phyloP scores from a whole-genome alignment of 768 basidiomycete species.

The Lanmaoa rubissima region DNA sequence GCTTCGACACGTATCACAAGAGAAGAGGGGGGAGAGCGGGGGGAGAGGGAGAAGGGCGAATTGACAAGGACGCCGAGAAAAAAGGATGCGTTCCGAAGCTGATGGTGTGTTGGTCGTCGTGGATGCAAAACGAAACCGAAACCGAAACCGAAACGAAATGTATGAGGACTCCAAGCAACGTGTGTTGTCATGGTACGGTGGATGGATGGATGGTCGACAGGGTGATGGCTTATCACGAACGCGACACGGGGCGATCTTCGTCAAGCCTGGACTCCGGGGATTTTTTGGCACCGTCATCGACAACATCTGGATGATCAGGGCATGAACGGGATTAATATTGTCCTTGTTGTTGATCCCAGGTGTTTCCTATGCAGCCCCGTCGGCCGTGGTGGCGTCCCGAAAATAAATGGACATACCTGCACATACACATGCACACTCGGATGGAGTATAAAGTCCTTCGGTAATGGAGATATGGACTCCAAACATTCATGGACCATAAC shows the following conservation, averaged over 20 bases:
- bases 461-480: not conserved
- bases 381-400: not conserved
- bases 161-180: not conserved
- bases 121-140: no score
- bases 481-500: not conserved
- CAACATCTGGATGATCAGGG: not conserved
- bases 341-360: not conserved
- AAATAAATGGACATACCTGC: not conserved
- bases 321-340: not conserved
- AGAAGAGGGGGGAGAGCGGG: not conserved
- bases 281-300: not conserved
- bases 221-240: not conserved
- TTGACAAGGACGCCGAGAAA: not conserved
- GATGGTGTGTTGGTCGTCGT: not conserved
- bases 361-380: no score
- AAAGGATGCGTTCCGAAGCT: not conserved
- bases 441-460: not conserved
- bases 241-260: not conserved
- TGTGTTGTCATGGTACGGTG: not conserved
- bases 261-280: not conserved
- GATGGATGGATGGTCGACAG: not conserved
- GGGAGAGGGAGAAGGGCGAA: not conserved
- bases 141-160: no score
- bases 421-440: no score
- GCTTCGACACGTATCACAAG: not conserved